Percentiles rank a stretch among this genome's conserved stretches.
Evolutionary conservation across 2,329 filamentous ascomycete genomes (phyloP).

Genomic region (Aspergillus brunneoviolaceus): DNA sequence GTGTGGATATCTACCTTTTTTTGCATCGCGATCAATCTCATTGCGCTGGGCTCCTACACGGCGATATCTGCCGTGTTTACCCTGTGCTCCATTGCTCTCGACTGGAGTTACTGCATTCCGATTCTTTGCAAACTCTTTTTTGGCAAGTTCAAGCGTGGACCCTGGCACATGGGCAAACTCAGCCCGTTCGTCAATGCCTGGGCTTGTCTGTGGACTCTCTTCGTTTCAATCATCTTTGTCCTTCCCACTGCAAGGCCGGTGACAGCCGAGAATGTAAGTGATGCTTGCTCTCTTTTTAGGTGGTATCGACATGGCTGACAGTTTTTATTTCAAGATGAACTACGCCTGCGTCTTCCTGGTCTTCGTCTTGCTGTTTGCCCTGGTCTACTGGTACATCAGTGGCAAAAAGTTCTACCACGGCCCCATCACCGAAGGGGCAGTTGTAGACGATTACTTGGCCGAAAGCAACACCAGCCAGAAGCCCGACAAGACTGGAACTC

Average conservation of each 20-base stretch:
- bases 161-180: slow-evolving; percentile 5
- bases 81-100: slow-evolving; percentile 3
- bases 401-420: slow-evolving; percentile 2
- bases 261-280: slow-evolving; percentile 5
- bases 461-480: not conserved
- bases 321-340: not conserved
- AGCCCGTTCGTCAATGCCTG: not conserved
- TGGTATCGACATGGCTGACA: not conserved
- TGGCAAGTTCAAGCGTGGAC: slow-evolving; percentile 3
- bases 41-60: slow-evolving; percentile 5
- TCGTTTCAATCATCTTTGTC: slow-evolving; percentile 2
- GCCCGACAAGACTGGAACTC: not conserved
- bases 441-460: slow-evolving; percentile 1
- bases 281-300: not conserved
- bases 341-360: slow-evolving; percentile 6
- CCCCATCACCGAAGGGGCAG: not conserved
- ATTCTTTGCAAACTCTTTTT: slow-evolving; percentile 5
- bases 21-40: slow-evolving; percentile 6
- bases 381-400: slow-evolving; percentile 6
- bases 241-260: slow-evolving; percentile 2
- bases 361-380: slow-evolving; percentile 3
- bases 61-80: slow-evolving; percentile 2
- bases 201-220: slow-evolving; percentile 5
- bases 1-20: slow-evolving; percentile 5
- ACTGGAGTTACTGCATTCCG: slow-evolving; percentile 7